Conservation (phyloP, 2,329 filamentous ascomycete genomes). For the Aspergillus ibericus region DNA sequence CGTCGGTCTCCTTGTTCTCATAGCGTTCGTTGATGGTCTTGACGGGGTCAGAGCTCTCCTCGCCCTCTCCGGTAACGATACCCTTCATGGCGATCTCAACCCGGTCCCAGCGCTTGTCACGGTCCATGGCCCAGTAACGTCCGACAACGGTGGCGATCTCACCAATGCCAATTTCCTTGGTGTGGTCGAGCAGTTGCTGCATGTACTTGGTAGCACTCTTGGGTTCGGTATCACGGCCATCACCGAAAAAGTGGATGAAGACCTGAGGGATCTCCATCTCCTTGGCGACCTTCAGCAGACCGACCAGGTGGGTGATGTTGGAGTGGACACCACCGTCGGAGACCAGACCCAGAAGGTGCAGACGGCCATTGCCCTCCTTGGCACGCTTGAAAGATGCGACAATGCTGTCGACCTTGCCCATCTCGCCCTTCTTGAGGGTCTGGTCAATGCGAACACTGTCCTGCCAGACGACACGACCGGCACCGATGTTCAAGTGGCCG, state of each 20-base stretch:
- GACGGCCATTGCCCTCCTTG: conserved; percentile 83
- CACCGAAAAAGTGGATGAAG: conserved; percentile 98
- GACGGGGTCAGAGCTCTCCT: conserved; percentile 79
- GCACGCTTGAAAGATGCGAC: conserved; percentile 74
- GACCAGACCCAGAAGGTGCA: conserved; percentile 89
- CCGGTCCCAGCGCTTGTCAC: conserved; percentile 98
- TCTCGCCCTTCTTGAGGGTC: conserved; percentile 80
- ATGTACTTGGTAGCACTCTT: conserved; percentile 89
- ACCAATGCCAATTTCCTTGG: conserved; percentile 80
- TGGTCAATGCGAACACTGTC: conserved; percentile 95
- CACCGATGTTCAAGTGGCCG: conserved; percentile 97
- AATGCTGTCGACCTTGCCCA: conserved; percentile 75
- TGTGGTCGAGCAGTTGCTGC: conserved; percentile 77
- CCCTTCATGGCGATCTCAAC: conserved; percentile 88
- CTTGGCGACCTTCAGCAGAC: conserved; percentile 86
- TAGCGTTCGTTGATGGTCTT: conserved; percentile 86
- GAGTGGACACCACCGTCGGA: conserved; percentile 96
- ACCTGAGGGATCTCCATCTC: conserved; percentile 83
- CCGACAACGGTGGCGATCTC: conserved; percentile 91
- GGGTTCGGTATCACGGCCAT: conserved; percentile 96
- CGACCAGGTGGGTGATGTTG: conserved; percentile 90
- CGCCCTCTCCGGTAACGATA: conserved; percentile 80
- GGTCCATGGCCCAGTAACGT: conserved; percentile 98
- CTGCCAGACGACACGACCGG: conserved; percentile 97
- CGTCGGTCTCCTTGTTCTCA: conserved; percentile 83